These are phyloP conservation scores for Arthroderma uncinatum DNA, from an alignment of 2,329 filamentous ascomycete genomes.

Conservation along the genomic window DNA sequence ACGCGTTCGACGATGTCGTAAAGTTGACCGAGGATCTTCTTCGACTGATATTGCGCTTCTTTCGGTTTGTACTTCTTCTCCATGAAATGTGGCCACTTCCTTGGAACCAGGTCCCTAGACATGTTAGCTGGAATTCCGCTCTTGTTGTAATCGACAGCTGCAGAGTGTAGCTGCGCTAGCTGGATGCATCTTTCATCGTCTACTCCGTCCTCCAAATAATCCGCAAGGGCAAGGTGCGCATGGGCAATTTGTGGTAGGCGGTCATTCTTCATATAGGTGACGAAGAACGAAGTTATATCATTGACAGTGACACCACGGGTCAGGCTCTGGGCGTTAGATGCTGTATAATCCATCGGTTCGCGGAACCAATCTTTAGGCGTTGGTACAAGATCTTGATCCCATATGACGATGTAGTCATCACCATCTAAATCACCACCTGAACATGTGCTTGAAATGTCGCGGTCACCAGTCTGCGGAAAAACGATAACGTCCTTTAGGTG, in stretches of 20 bases:
- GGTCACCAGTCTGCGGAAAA: slow-evolving; percentile 70
- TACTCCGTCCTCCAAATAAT: slow-evolving; percentile 51
- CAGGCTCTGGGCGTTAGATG: slow-evolving; percentile 46
- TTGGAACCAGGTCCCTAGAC: slow-evolving; percentile 48
- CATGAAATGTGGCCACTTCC: slow-evolving; percentile 76
- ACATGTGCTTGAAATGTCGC: slow-evolving; percentile 83
- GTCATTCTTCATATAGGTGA: slow-evolving; percentile 87
- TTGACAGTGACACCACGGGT: slow-evolving; percentile 54
- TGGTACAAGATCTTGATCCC: slow-evolving; percentile 68
- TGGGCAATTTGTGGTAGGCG: slow-evolving; percentile 66
- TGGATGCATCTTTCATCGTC: slow-evolving; percentile 58
- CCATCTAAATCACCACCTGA: slow-evolving; percentile 93
- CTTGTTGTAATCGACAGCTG: slow-evolving; percentile 90
- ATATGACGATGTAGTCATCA: slow-evolving; percentile 90
- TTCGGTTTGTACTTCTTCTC: slow-evolving; percentile 48
- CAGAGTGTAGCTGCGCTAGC: slow-evolving; percentile 72
- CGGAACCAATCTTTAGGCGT: slow-evolving; percentile 60
- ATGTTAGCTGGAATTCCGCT: slow-evolving; percentile 69
- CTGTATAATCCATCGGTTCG: slow-evolving; percentile 64
- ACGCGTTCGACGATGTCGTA: slow-evolving; percentile 64
- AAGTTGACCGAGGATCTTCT: slow-evolving; percentile 63
- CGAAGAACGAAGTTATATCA: slow-evolving; percentile 76
- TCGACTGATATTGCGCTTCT: slow-evolving; percentile 51
- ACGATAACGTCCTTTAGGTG: slow-evolving; percentile 81
- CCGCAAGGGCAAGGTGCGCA: slow-evolving; percentile 68